A percentile compares a stretch with the other conserved stretches of the same genome.
Evolutionary conservation across 2,329 filamentous ascomycete genomes (phyloP).

Genomic region (Metarhizium anisopliae): DNA sequence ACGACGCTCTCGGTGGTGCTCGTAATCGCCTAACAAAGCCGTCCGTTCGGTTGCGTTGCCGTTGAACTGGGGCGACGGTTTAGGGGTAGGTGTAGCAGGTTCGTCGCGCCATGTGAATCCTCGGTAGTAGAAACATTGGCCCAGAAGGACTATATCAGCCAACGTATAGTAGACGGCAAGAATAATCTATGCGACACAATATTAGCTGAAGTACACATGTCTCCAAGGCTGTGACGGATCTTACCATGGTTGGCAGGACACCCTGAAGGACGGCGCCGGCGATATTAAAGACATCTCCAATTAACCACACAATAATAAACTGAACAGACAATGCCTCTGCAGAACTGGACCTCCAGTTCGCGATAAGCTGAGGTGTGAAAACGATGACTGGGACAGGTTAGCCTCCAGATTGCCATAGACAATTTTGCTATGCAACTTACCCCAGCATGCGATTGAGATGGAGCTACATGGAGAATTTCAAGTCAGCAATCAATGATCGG

Average conservation of each 20-base stretch:
- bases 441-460: constrained; percentile 93
- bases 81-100: constrained; percentile 30
- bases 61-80: constrained; percentile 22
- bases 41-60: constrained; percentile 43
- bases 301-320: constrained; percentile 88
- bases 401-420: background rate
- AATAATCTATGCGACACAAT: constrained; percentile 49
- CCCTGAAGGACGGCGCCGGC: constrained; percentile 85
- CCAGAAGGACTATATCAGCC: constrained; percentile 78
- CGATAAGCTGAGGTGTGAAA: constrained; percentile 92
- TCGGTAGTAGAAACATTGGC: constrained; percentile 92
- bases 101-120: constrained; percentile 64
- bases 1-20: constrained; percentile 33
- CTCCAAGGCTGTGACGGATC: constrained; percentile 6
- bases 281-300: constrained; percentile 95
- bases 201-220: background rate
- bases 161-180: constrained; percentile 91
- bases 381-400: constrained; percentile 57
- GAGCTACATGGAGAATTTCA: constrained; percentile 45
- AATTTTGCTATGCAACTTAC: constrained; percentile 16
- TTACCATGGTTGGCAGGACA: constrained; percentile 84
- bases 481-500: constrained; percentile 8
- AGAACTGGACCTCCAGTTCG: constrained; percentile 79
- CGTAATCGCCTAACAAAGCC: constrained; percentile 37
- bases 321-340: constrained; percentile 84